Base-by-base conservation (phyloP, 768 basidiomycete genomes). In the Termitomyces sp. region DNA sequence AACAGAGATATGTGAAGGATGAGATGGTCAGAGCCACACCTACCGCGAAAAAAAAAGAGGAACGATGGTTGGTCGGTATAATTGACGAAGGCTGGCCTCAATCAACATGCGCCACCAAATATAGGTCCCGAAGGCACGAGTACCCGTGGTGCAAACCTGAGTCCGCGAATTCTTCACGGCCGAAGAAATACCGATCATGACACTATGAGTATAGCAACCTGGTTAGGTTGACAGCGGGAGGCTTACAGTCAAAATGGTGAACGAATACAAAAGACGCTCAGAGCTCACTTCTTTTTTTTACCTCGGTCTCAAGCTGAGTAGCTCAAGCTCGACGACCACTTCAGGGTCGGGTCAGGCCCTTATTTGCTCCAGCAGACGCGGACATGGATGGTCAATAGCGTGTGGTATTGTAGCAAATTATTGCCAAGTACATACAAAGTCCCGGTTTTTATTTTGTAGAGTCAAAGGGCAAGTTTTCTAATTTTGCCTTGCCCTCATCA, bases 401-500 rank as follows among this genome's bases (percentile, higher is more conserved):
- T 37, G 17, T 50, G 17, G 35, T 39, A 50, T 39, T 40, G 9
- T 51, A 27, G 37, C 35, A 11, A 27, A 50, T 37, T 35, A 49
- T 25, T 25, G 48, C 48, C n/a, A 25, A 25, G 49, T 37, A 50
- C 17, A 25, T 27, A 50, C n/a, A 51, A 51, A 32, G 46, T 53
- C 55, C 58, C 39, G 5, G 41, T 49, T 35, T 39, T 60, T 72
- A 77, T 69, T 72, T 77, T 46, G 66, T 72, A 32, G 68, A 62
- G 32, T 79, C 78, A 54, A 66, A 63, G 19, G 77, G 78, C 54
- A 80, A 67, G 51, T 76, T 72, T 3, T 73, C 67, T 59, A 80
- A 56, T n/a, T 78, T 78, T 8, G 86, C 89, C 72, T 82, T 88
- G 45, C 87, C 89, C 4, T 87, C 84, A 54, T 89, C 86, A 60